These are phyloP conservation scores for Trametes cingulata DNA, from an alignment of 768 basidiomycete genomes.

Conservation along the genomic window DNA sequence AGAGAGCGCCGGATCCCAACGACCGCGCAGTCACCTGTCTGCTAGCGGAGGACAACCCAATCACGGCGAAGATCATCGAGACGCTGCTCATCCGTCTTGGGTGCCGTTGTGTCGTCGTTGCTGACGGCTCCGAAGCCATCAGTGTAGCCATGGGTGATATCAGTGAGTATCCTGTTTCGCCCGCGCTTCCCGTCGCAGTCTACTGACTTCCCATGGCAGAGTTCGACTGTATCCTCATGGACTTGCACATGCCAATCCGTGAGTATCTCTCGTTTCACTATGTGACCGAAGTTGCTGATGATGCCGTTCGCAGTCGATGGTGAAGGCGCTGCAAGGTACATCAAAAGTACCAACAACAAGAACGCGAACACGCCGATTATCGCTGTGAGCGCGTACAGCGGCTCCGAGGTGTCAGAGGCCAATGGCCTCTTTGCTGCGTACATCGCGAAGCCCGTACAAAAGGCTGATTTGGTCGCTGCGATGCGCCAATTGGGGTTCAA, in stretches of 20 bases:
- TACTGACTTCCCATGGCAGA: conserved; percentile 50
- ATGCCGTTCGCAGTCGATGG: conserved; percentile 68
- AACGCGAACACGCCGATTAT: conserved; percentile 93
- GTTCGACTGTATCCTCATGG: conserved; percentile 96
- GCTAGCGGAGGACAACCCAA: conserved; percentile 97
- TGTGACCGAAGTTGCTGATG: conserved; percentile 9
- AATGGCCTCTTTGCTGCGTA: conserved; percentile 78
- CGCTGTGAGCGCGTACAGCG: conserved; percentile 87
- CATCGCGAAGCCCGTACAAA: conserved; percentile 87
- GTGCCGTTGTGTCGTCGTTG: conserved; percentile 92
- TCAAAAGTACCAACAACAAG: conserved; percentile 95
- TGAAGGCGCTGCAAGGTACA: conserved; percentile 94
- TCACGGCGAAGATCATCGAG: conserved; percentile 96
- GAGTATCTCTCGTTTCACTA: conserved; percentile 35
- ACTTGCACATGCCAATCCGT: conserved; percentile 93
- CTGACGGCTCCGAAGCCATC: conserved; percentile 95
- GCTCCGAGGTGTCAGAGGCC: conserved; percentile 60
- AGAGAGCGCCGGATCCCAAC: conserved; percentile 71
- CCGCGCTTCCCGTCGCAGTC: conserved; percentile 1
- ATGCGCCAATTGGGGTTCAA: conserved; percentile 92
- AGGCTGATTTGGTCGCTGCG: conserved; percentile 73
- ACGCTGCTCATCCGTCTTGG: conserved; percentile 92
- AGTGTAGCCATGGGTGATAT: conserved; percentile 98
- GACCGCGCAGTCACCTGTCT: conserved; percentile 93
- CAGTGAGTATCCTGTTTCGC: conserved; percentile 57